These are phyloP conservation scores for Heliosperma pusillum DNA, from an alignment of 148 eudicot genomes.

Conservation along the genomic window DNA sequence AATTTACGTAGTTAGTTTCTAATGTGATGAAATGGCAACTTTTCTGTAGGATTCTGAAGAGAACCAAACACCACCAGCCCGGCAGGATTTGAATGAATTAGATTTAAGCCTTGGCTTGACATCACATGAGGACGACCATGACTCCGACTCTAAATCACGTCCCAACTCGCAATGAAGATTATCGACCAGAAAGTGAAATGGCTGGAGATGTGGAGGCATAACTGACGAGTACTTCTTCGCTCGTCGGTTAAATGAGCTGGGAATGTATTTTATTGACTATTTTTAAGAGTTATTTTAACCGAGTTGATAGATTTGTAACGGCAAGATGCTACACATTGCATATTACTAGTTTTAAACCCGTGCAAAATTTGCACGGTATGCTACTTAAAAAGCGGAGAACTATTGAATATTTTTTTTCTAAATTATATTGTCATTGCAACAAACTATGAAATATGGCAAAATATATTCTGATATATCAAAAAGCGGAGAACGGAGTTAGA, in stretches of 20 bases:
- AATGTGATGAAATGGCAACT: slow-evolving; percentile 5
- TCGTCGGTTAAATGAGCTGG: background rate
- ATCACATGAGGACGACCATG: slow-evolving; percentile 46
- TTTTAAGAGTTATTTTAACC: slow-evolving; percentile 2
- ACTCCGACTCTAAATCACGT: slow-evolving; percentile 37
- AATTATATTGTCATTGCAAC: too few species aligned
- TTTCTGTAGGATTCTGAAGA: slow-evolving; percentile 44
- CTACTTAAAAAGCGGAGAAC: too few species aligned
- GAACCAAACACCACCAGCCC: slow-evolving; percentile 30
- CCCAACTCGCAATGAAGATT: slow-evolving; percentile 24
- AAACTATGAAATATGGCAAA: too few species aligned
- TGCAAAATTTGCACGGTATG: too few species aligned
- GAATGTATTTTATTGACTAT: slow-evolving; percentile 15
- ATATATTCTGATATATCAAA: too few species aligned
- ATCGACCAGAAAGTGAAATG: slow-evolving; percentile 20
- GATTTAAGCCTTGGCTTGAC: slow-evolving; percentile 65
- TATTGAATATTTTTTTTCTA: too few species aligned
- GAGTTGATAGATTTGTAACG: slow-evolving; percentile 29
- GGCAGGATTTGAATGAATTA: slow-evolving; percentile 77
- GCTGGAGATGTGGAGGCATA: slow-evolving; percentile 11
- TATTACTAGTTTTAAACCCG: too few species aligned
- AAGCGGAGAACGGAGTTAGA: too few species aligned
- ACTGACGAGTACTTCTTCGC: slow-evolving; percentile 7
- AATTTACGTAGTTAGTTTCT: background rate
- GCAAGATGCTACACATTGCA: background rate